Evolutionary conservation across 768 basidiomycete genomes (phyloP).

Genomic region (Collybiopsis luxurians): DNA sequence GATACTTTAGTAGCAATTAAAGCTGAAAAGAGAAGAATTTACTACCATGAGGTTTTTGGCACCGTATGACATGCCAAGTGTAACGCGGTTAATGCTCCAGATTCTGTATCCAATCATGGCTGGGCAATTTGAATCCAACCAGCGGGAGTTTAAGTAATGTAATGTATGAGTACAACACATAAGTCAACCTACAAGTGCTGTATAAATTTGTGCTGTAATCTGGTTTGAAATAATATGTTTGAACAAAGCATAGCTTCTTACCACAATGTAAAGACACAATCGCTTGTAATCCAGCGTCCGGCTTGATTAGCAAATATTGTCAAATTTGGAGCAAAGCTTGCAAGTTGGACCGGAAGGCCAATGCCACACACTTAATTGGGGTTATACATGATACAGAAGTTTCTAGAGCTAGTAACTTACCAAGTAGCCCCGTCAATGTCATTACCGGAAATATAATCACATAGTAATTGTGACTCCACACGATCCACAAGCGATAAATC

Average conservation of each 20-base stretch:
- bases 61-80: not conserved
- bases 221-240: not conserved
- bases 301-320: not conserved
- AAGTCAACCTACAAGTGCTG: constrained; percentile 2
- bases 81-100: not conserved
- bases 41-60: not conserved
- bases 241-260: not conserved
- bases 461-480: constrained; percentile 4
- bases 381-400: not conserved
- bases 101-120: not conserved
- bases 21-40: not conserved
- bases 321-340: not conserved
- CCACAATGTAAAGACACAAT: constrained; percentile 4
- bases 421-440: not conserved
- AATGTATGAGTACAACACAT: not conserved
- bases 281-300: not conserved
- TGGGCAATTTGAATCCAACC: too few species aligned
- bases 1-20: not conserved
- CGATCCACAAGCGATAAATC: constrained; percentile 39
- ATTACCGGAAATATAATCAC: constrained; percentile 9
- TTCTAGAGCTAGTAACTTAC: not conserved
- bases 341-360: constrained; percentile 2
- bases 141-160: not conserved
- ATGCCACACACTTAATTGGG: not conserved
- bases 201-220: not conserved